Conservation (phyloP, 2,329 filamentous ascomycete genomes). For the Lachnum nothofagi region DNA sequence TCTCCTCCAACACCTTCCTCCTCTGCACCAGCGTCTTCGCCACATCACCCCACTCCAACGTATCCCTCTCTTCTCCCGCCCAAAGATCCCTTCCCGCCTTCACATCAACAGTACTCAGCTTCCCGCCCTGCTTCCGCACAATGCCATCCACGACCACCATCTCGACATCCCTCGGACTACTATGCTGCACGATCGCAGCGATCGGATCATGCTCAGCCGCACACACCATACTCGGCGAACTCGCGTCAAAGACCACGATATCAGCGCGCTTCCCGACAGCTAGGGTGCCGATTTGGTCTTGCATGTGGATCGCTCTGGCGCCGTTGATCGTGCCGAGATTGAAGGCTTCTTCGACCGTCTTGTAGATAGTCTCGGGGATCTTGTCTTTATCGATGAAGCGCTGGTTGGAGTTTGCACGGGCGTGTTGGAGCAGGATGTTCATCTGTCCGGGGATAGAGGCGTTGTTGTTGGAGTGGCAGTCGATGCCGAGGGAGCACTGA, state of each 20-base stretch:
- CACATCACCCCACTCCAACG: conserved; percentile 31
- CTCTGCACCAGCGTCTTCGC: conserved; percentile 31
- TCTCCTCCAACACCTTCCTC: conserved; percentile 29
- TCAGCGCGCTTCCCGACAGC: conserved; percentile 44
- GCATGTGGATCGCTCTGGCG: conserved; percentile 40
- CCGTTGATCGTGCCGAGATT: conserved; percentile 46
- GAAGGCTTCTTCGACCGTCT: conserved; percentile 40
- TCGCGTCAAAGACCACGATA: conserved; percentile 44
- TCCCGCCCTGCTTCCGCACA: conserved; percentile 35
- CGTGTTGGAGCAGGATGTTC: conserved; percentile 31
- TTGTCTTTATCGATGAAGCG: conserved; percentile 25
- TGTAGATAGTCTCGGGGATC: conserved; percentile 27
- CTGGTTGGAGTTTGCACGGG: conserved; percentile 30
- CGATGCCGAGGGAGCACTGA: conserved; percentile 33
- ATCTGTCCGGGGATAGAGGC: conserved; percentile 34
- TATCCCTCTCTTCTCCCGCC: conserved; percentile 15
- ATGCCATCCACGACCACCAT: conserved; percentile 41
- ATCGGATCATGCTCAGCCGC: conserved; percentile 39
- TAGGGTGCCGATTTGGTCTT: conserved; percentile 40
- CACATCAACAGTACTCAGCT: conserved; percentile 13
- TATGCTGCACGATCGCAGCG: conserved; percentile 40
- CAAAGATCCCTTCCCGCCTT: conserved; percentile 9
- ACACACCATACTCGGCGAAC: conserved; percentile 37
- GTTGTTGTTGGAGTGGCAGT: conserved; percentile 33
- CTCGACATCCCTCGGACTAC: conserved; percentile 38